Evolutionary conservation across 148 eudicot genomes (phyloP).

Genomic region (Persicaria maculosa): DNA sequence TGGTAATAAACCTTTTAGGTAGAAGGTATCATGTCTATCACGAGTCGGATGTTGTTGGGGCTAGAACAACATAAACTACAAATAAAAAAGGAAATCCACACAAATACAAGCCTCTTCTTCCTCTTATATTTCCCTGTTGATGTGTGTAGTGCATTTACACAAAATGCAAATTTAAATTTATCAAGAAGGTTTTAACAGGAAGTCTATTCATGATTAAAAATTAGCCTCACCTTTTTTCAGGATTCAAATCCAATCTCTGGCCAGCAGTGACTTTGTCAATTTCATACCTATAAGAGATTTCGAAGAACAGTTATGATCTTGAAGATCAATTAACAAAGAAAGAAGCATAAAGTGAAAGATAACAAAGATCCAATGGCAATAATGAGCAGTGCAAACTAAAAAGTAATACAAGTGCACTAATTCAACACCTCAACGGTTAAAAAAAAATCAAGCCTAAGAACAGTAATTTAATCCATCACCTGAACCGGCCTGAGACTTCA

Average conservation of each 20-base stretch:
- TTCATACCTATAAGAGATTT: slow-evolving; percentile 37
- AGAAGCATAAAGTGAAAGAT: neutral
- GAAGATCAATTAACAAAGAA: neutral
- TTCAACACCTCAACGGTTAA: too few relatives aligned
- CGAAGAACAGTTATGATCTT: neutral
- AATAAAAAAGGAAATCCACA: slow-evolving; percentile 11
- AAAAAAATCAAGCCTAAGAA: too few relatives aligned
- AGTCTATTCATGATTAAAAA: neutral
- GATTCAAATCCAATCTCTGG: slow-evolving; percentile 62
- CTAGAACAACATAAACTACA: slow-evolving; percentile 92
- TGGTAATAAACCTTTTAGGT: slow-evolving; percentile 53
- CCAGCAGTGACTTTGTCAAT: slow-evolving; percentile 71
- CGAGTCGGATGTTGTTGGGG: slow-evolving; percentile 99
- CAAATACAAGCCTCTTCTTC: too few relatives aligned
- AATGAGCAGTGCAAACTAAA: neutral
- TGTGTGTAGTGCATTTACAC: neutral
- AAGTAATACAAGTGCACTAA: too few relatives aligned
- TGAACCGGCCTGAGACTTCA: too few relatives aligned
- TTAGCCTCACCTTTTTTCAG: slow-evolving; percentile 50
- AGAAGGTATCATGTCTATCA: slow-evolving; percentile 96
- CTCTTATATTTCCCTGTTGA: too few relatives aligned
- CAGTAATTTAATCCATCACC: too few relatives aligned
- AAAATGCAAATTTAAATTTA: neutral
- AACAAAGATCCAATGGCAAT: neutral
- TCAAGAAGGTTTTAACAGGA: neutral